These are phyloP conservation scores for Berkeleyomyces basicola DNA, from an alignment of 2,329 filamentous ascomycete genomes.

Conservation along the genomic window DNA sequence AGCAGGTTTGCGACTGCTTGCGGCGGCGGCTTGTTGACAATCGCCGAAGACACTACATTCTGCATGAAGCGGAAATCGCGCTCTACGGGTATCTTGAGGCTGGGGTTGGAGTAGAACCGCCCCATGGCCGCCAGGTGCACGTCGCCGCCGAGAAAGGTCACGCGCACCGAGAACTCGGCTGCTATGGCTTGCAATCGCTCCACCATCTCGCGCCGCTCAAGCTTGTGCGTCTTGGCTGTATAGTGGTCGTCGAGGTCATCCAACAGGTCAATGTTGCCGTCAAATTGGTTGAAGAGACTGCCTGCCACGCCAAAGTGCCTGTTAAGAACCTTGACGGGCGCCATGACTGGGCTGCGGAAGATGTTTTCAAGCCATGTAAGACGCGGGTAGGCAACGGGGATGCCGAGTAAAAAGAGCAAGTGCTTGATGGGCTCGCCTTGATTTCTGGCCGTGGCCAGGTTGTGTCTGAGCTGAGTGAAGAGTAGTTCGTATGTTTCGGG, in stretches of 20 bases:
- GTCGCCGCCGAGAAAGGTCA: constrained; percentile 87
- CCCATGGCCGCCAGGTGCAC: constrained; percentile 86
- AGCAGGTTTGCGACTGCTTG: constrained; percentile 78
- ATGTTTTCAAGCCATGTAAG: constrained; percentile 96
- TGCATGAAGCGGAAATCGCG: constrained; percentile 87
- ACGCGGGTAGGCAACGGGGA: constrained; percentile 77
- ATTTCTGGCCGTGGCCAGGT: constrained; percentile 51
- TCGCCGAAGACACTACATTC: constrained; percentile 85
- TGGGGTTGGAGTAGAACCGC: constrained; percentile 85
- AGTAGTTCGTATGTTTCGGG: constrained; percentile 76
- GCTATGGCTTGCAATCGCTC: constrained; percentile 70
- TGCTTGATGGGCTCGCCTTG: constrained; percentile 70
- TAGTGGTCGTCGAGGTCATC: constrained; percentile 95
- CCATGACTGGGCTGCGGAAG: constrained; percentile 69
- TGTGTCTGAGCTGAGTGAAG: constrained; percentile 56
- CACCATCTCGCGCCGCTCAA: constrained; percentile 64
- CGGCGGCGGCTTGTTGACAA: constrained; percentile 87
- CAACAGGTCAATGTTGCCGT: constrained; percentile 80
- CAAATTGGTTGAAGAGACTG: constrained; percentile 81
- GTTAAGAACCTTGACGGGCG: constrained; percentile 76
- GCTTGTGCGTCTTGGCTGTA: constrained; percentile 80
- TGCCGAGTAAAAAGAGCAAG: constrained; percentile 70
- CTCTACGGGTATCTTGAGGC: constrained; percentile 57
- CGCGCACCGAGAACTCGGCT: constrained; percentile 69
- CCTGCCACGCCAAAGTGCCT: constrained; percentile 76